phyloP scores from a whole-genome alignment of 2,329 filamentous ascomycete species.

The Phyllosticta capitalensis region DNA sequence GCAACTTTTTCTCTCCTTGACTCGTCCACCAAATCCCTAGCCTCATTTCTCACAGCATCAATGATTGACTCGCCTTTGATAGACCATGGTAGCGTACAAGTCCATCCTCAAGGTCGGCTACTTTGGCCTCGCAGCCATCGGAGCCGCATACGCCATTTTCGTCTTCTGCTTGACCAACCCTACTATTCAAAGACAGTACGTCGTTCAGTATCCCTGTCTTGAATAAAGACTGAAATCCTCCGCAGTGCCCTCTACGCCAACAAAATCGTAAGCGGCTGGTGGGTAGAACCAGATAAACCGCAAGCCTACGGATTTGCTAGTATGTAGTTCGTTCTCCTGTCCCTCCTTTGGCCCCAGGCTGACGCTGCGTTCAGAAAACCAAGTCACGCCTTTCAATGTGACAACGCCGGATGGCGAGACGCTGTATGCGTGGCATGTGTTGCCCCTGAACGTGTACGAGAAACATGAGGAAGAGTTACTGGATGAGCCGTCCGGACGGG shows the following conservation, averaged over 20 bases:
- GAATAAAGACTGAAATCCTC: background rate
- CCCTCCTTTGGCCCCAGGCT: background rate
- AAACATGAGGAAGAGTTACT: slow-evolving; percentile 56
- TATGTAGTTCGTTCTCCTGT: slow-evolving; percentile 43
- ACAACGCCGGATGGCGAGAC: slow-evolving; percentile 64
- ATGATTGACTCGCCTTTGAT: background rate
- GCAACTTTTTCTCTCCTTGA: background rate
- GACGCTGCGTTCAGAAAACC: slow-evolving; percentile 52
- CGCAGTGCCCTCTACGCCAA: slow-evolving; percentile 73
- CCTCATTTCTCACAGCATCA: background rate
- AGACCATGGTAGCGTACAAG: slow-evolving; percentile 19
- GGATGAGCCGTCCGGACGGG: slow-evolving; percentile 29
- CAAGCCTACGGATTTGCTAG: slow-evolving; percentile 81
- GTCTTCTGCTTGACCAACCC: slow-evolving; percentile 58
- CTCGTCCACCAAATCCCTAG: no score
- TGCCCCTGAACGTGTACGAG: slow-evolving; percentile 68
- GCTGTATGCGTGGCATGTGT: slow-evolving; percentile 83
- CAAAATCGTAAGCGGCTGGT: slow-evolving; percentile 62
- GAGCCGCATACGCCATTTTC: slow-evolving; percentile 57
- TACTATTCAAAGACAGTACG: slow-evolving; percentile 71
- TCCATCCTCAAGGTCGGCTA: slow-evolving; percentile 27
- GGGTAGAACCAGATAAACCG: slow-evolving; percentile 63
- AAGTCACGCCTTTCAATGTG: slow-evolving; percentile 79
- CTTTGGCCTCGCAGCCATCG: slow-evolving; percentile 37
- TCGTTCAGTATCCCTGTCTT: slow-evolving; percentile 6